These are phyloP conservation scores for Torrubiellomyces zombiae DNA, from an alignment of 2,329 filamentous ascomycete species.

Conservation along the genomic window DNA sequence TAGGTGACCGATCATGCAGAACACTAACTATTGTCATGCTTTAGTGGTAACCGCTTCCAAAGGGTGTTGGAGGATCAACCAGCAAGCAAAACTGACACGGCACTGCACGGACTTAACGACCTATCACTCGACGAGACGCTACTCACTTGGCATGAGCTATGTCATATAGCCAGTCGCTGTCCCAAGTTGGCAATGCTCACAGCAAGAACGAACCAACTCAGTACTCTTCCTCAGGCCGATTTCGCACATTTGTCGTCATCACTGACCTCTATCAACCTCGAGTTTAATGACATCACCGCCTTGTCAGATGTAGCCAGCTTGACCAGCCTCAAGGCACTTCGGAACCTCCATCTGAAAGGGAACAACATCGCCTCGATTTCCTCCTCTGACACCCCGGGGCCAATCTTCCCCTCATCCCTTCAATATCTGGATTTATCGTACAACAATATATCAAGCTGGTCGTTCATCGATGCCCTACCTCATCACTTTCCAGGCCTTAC, in stretches of 20 bases:
- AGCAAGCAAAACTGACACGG: constrained; percentile 16
- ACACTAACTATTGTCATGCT: background rate
- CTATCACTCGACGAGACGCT: constrained; percentile 52
- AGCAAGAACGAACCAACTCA: constrained; percentile 41
- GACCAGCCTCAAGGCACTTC: constrained; percentile 30
- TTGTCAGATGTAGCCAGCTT: constrained; percentile 42
- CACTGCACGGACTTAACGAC: constrained; percentile 36
- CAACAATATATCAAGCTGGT: constrained; percentile 54
- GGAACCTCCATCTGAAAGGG: constrained; percentile 55
- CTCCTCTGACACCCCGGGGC: constrained; percentile 9
- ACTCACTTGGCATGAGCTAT: constrained; percentile 48
- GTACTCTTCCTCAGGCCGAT: constrained; percentile 26
- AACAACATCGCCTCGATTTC: constrained; percentile 45
- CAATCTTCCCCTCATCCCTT: constrained; percentile 36
- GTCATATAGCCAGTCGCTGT: constrained; percentile 36
- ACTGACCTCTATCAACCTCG: constrained; percentile 48
- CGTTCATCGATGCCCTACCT: constrained; percentile 54
- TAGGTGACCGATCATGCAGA: no score
- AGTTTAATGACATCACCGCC: constrained; percentile 51
- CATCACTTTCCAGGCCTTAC: constrained; percentile 54
- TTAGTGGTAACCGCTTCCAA: constrained; percentile 58
- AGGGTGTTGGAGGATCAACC: constrained; percentile 19
- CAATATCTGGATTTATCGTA: constrained; percentile 58
- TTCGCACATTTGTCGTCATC: constrained; percentile 26
- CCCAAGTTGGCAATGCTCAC: constrained; percentile 31